Conservation (phyloP, 257 asterid species). For the Verbena officinalis region DNA sequence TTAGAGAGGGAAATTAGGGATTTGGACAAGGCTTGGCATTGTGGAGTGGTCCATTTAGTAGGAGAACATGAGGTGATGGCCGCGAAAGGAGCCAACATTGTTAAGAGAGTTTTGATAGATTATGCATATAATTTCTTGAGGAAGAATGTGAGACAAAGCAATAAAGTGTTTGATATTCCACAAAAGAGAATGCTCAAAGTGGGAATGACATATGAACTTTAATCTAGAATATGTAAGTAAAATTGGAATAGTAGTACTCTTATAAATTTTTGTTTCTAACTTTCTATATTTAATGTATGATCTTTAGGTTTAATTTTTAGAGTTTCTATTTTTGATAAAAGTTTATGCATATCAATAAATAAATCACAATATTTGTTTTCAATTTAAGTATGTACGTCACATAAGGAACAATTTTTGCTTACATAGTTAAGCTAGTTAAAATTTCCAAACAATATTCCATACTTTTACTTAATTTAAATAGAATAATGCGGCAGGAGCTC, state of each 20-base stretch:
- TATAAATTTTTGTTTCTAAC: no score
- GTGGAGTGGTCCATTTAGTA: constrained; percentile 62
- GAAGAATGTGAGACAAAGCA: constrained; percentile 57
- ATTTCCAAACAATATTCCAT: no score
- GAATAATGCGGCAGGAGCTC: no score
- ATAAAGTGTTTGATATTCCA: constrained; percentile 57
- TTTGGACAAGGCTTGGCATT: constrained; percentile 44
- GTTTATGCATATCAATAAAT: background rate
- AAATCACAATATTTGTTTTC: background rate
- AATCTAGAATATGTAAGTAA: background rate
- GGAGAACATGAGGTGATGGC: constrained; percentile 75
- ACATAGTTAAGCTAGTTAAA: no score
- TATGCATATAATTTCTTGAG: constrained; percentile 59
- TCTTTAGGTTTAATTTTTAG: no score
- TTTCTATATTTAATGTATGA: no score
- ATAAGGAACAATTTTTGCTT: no score
- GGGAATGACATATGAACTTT: constrained; percentile 61
- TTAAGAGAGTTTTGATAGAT: constrained; percentile 49
- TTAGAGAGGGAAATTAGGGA: constrained; percentile 30
- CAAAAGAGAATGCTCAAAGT: constrained; percentile 66
- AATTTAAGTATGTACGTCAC: no score
- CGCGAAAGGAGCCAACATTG: constrained; percentile 40
- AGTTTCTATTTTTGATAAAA: no score
- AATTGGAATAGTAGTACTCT: background rate
- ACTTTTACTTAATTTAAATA: no score